Conservation (phyloP, 164 flowering plant genomes). For the Cinnamomum micranthum region DNA sequence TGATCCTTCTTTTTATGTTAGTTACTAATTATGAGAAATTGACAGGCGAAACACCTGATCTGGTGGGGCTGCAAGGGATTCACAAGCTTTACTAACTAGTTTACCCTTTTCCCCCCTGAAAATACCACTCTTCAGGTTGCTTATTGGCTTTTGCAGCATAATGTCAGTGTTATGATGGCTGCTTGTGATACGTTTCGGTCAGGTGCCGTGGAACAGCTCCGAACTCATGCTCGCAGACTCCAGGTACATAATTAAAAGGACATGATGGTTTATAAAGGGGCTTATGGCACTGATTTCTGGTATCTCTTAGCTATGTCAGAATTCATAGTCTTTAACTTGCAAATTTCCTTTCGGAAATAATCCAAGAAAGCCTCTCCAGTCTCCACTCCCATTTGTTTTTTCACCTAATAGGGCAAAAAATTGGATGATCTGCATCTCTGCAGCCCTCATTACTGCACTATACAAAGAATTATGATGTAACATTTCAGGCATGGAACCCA, state of each 20-base stretch:
- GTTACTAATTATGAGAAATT: neutral
- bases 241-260: conserved; percentile 45
- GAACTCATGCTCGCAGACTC: conserved; percentile 95
- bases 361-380: neutral
- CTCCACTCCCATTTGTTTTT: neutral
- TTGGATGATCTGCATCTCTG: neutral
- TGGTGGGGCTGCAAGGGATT: neutral
- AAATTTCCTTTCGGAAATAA: neutral
- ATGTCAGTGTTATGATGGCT: conserved; percentile 96
- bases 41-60: neutral
- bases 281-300: neutral
- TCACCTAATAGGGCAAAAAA: too few species aligned
- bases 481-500: neutral
- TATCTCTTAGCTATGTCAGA: too few species aligned
- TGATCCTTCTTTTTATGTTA: neutral
- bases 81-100: neutral
- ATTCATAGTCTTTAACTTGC: neutral
- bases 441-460: neutral
- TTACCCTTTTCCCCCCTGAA: neutral
- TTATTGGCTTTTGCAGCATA: conserved; percentile 95
- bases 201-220: conserved; percentile 97
- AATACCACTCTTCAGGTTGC: conserved; percentile 62
- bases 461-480: neutral
- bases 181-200: conserved; percentile 98
- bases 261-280: neutral